Evolutionary conservation across 2,329 filamentous ascomycete species (phyloP).

Genomic region (Paramyrothecium sp.): DNA sequence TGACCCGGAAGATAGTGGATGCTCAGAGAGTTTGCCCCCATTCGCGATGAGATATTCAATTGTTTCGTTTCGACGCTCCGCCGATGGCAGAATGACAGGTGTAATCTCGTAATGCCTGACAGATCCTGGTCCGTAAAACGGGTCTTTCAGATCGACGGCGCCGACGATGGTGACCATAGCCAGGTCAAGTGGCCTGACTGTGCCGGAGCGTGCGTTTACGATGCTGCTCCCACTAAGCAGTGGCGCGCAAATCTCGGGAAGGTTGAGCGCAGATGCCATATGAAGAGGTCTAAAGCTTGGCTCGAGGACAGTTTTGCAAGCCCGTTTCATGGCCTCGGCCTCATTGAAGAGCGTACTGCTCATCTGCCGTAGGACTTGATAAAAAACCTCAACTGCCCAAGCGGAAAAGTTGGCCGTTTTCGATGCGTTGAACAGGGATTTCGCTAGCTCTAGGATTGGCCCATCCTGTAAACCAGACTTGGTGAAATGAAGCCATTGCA

Average conservation of each 20-base stretch:
- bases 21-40: background rate
- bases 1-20: background rate
- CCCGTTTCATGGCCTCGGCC: background rate
- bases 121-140: background rate
- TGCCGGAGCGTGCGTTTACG: background rate
- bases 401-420: background rate
- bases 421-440: background rate
- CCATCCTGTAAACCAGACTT: background rate
- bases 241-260: background rate
- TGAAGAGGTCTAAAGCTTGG: background rate
- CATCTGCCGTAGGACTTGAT: background rate
- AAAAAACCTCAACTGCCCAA: background rate
- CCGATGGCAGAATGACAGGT: background rate
- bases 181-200: background rate
- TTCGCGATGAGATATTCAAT: background rate
- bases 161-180: background rate
- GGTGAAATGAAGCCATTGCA: background rate
- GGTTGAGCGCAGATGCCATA: background rate
- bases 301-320: background rate
- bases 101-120: background rate
- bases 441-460: background rate
- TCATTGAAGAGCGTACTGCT: background rate
- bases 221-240: background rate
- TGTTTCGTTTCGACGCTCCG: background rate
- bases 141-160: background rate